Conservation (phyloP, 345 rosid species). For the Schrenkiella parvula region DNA sequence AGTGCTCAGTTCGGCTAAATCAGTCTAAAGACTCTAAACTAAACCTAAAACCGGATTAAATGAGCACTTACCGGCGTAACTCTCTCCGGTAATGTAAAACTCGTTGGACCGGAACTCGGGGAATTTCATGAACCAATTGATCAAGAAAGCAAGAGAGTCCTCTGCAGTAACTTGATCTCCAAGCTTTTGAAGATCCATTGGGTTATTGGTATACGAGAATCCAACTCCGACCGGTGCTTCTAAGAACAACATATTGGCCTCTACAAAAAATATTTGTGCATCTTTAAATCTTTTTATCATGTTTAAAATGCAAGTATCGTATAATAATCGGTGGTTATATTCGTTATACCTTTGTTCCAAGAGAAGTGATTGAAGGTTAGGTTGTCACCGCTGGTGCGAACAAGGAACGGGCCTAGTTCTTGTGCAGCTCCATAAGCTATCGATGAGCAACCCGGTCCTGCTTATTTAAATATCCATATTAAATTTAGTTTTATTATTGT, state of each 20-base stretch:
- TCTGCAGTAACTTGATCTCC: constrained; percentile 53
- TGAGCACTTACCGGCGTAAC: constrained; percentile 63
- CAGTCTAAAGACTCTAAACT: not conserved
- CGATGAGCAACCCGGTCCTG: constrained; percentile 92
- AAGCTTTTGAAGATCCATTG: constrained; percentile 41
- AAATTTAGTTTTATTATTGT: not conserved
- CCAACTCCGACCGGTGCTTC: constrained; percentile 89
- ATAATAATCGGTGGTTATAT: not conserved
- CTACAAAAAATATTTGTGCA: constrained; percentile 27
- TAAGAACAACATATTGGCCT: constrained; percentile 69
- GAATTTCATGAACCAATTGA: constrained; percentile 65
- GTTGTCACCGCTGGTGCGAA: constrained; percentile 30
- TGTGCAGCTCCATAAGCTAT: constrained; percentile 70
- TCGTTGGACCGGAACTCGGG: constrained; percentile 57
- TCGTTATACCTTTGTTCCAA: constrained; percentile 59
- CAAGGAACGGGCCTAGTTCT: constrained; percentile 76
- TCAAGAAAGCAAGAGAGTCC: constrained; percentile 56
- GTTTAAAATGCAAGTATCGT: not conserved
- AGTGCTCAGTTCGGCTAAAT: too few species aligned
- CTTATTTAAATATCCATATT: not conserved
- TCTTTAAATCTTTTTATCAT: not conserved
- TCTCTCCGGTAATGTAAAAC: constrained; percentile 73
- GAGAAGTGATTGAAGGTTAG: constrained; percentile 50
- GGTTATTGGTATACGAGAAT: constrained; percentile 67
- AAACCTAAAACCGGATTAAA: not conserved